Percentiles rank a stretch among this genome's conserved stretches.
These are phyloP conservation scores for Penicillium antarcticum DNA, from an alignment of 495 filamentous ascomycete genomes.

Conservation along the genomic window DNA sequence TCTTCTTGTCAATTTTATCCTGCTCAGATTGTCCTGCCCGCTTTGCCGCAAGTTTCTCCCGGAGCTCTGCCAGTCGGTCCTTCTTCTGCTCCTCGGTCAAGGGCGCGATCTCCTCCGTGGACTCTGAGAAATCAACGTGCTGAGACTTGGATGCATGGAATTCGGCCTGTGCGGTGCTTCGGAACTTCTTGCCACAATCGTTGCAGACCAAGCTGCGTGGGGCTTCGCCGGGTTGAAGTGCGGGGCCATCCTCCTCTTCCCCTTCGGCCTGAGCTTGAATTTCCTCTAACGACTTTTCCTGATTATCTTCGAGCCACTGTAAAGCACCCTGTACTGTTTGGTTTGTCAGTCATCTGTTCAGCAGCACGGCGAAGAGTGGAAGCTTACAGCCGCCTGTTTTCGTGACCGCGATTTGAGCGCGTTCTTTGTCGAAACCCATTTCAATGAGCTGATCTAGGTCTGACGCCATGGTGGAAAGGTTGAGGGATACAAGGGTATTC, in stretches of 20 bases:
- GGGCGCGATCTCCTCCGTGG: slow-evolving; percentile 83
- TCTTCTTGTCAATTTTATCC: slow-evolving; percentile 82
- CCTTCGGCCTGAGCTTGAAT: slow-evolving; percentile 50
- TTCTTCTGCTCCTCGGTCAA: slow-evolving; percentile 92
- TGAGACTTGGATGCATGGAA: slow-evolving; percentile 88
- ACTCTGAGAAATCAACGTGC: slow-evolving; percentile 91
- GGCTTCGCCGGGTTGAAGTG: slow-evolving; percentile 59
- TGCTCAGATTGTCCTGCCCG: slow-evolving; percentile 61
- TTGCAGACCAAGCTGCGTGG: slow-evolving; percentile 75
- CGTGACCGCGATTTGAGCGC: slow-evolving; percentile 76
- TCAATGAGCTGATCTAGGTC: slow-evolving; percentile 81
- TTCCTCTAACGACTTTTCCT: slow-evolving; percentile 78
- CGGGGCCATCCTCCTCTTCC: slow-evolving; percentile 53
- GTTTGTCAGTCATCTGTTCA: not conserved
- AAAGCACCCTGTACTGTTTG: slow-evolving; percentile 77
- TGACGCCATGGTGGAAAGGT: slow-evolving; percentile 53
- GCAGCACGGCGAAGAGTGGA: not conserved
- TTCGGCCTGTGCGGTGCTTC: slow-evolving; percentile 72
- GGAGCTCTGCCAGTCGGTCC: slow-evolving; percentile 68
- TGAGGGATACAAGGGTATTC: not conserved
- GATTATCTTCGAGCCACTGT: slow-evolving; percentile 89
- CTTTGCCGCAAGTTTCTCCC: slow-evolving; percentile 70
- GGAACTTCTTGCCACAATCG: slow-evolving; percentile 89
- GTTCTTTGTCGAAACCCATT: slow-evolving; percentile 89
- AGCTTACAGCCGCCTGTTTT: slow-evolving; percentile 70